These are phyloP conservation scores for Athelia sp. DNA, from an alignment of 1,284 basidiomycete species.

Conservation along the genomic window DNA sequence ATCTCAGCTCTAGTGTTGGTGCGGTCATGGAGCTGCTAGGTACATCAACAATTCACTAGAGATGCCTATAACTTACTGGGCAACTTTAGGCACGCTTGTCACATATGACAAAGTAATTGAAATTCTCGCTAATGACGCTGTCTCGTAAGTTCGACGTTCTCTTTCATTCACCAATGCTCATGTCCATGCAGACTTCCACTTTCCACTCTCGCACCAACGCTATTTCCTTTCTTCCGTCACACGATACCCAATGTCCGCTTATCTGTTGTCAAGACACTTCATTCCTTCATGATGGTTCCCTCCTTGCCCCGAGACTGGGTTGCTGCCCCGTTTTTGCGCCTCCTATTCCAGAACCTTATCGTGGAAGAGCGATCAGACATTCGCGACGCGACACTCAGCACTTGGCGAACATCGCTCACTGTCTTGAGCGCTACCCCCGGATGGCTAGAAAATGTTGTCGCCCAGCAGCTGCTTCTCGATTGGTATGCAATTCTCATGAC, in stretches of 20 bases:
- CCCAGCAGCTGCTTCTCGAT: conserved; percentile 54
- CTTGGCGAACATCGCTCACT: conserved; percentile 74
- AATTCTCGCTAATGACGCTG: conserved; percentile 61
- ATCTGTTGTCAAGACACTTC: conserved; percentile 87
- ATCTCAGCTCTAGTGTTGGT: conserved; percentile 94
- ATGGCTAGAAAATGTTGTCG: conserved; percentile 47
- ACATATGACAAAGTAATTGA: conserved; percentile 76
- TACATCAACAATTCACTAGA: too few species aligned
- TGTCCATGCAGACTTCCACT: conserved; percentile 60
- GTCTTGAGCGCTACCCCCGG: conserved; percentile 42
- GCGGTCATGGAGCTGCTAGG: conserved; percentile 96
- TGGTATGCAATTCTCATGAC: conserved; percentile 93
- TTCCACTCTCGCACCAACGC: conserved; percentile 75
- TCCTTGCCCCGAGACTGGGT: conserved; percentile 85
- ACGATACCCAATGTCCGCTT: conserved; percentile 93
- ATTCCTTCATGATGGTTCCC: conserved; percentile 79
- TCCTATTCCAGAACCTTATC: conserved; percentile 93
- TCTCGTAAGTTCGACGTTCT: conserved; percentile 50
- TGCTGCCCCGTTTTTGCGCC: conserved; percentile 68
- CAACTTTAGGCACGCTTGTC: conserved; percentile 68
- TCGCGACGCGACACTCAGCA: conserved; percentile 70
- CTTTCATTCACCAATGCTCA: conserved; percentile 8
- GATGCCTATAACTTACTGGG: background rate
- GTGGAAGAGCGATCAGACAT: conserved; percentile 90
- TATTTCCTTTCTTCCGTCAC: conserved; percentile 98